Percentiles rank a stretch among this genome's conserved stretches.
phyloP scores from a whole-genome alignment of 352 stramenopile species.

The Pythium scleroteichum region DNA sequence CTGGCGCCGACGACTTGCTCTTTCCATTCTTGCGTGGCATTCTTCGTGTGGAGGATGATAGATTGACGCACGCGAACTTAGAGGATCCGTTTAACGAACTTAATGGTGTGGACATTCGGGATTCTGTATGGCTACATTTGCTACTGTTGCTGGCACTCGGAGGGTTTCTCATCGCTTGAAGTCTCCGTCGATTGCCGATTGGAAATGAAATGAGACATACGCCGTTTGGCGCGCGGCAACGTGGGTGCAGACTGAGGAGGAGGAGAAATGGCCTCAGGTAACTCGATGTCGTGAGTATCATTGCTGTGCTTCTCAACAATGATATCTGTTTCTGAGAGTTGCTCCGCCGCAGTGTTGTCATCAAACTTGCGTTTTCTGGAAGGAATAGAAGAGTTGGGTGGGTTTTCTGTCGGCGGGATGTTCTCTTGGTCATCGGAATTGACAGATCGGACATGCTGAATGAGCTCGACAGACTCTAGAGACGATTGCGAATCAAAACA shows the following conservation, averaged over 20 bases:
- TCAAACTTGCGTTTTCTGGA: conserved; percentile 24
- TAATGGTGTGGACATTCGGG: background rate
- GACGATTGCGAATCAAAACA: background rate
- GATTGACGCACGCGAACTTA: conserved; percentile 20
- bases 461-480: conserved; percentile 1
- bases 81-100: conserved; percentile 7
- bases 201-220: conserved; percentile 42
- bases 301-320: background rate
- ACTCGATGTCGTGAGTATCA: background rate
- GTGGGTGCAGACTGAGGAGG: background rate
- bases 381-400: background rate
- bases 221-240: conserved; percentile 19
- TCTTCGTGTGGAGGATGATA: background rate
- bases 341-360: background rate
- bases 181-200: conserved; percentile 14
- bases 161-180: conserved; percentile 28
- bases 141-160: conserved; percentile 52
- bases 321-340: background rate
- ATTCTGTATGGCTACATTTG: conserved; percentile 21
- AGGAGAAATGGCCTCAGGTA: background rate
- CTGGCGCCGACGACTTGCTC: background rate
- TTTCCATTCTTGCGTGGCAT: conserved; percentile 30
- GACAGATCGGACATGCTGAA: background rate
- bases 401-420: conserved; percentile 14
- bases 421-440: conserved; percentile 25